Percentiles rank a stretch among this genome's conserved stretches.
Conservation (phyloP, 2,329 filamentous ascomycete genomes). For the Shiraia sp. region DNA sequence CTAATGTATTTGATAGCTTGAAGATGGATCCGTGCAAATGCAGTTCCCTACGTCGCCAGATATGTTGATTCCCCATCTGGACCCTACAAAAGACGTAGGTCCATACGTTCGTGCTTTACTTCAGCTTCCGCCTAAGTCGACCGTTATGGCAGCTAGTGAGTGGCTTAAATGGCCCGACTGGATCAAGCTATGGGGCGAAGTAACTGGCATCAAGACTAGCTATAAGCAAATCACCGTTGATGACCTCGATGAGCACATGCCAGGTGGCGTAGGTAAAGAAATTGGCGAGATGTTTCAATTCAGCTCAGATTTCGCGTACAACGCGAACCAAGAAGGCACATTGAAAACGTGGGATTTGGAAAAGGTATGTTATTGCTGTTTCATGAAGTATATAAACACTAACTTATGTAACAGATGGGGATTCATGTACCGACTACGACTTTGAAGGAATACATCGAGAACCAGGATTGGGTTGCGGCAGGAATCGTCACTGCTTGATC, state of each 20-base stretch:
- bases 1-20: slow-evolving; percentile 2
- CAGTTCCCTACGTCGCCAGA: slow-evolving; percentile 14
- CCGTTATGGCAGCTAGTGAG: slow-evolving; percentile 27
- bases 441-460: slow-evolving; percentile 14
- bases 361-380: slow-evolving; percentile 6
- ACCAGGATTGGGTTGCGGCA: slow-evolving; percentile 24
- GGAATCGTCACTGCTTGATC: slow-evolving; percentile 4
- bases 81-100: slow-evolving; percentile 20
- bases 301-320: slow-evolving; percentile 37
- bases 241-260: slow-evolving; percentile 20
- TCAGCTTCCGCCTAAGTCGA: slow-evolving; percentile 21
- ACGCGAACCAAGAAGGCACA: slow-evolving; percentile 28
- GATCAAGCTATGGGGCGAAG: slow-evolving; percentile 24
- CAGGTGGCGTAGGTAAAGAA: slow-evolving; percentile 28
- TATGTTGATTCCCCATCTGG: slow-evolving; percentile 15
- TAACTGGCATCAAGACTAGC: slow-evolving; percentile 19
- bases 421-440: slow-evolving; percentile 11
- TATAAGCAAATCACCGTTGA: slow-evolving; percentile 18
- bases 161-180: slow-evolving; percentile 24
- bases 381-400: not conserved
- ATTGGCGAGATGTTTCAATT: slow-evolving; percentile 34
- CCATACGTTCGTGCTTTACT: slow-evolving; percentile 22
- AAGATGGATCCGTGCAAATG: slow-evolving; percentile 21
- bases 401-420: slow-evolving; percentile 10
- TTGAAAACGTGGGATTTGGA: slow-evolving; percentile 14